Evolutionary conservation across 2,329 filamentous ascomycete genomes (phyloP).

Genomic region (Cadophora sp.): DNA sequence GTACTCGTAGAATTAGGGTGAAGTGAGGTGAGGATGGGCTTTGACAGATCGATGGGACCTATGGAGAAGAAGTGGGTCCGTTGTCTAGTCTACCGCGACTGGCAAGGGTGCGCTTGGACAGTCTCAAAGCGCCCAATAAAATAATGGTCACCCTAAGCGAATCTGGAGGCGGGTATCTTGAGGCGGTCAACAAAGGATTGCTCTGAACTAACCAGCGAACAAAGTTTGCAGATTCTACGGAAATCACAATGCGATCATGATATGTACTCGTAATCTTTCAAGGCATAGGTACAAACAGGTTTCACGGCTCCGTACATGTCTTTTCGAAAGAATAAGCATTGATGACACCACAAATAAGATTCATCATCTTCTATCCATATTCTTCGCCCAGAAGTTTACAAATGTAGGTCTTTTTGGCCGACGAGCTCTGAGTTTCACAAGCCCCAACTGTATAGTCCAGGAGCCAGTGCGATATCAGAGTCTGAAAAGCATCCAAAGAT

Average conservation of each 20-base stretch:
- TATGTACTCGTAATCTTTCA: neutral
- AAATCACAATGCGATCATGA: neutral
- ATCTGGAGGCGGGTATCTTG: neutral
- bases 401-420: no score
- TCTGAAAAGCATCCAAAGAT: no score
- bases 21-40: neutral
- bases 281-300: neutral
- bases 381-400: no score
- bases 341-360: neutral
- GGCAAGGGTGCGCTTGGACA: neutral
- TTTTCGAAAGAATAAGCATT: neutral
- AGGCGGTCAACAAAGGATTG: neutral
- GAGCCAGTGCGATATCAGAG: no score
- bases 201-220: neutral
- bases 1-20: neutral
- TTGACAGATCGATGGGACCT: neutral
- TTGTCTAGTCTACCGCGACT: neutral
- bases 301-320: neutral
- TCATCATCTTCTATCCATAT: no score
- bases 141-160: neutral
- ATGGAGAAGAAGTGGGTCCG: neutral
- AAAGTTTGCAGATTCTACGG: neutral
- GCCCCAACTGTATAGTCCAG: no score
- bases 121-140: neutral
- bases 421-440: no score